Evolutionary conservation across 495 filamentous ascomycete species (phyloP).

Genomic region (Aspergillus diversus): DNA sequence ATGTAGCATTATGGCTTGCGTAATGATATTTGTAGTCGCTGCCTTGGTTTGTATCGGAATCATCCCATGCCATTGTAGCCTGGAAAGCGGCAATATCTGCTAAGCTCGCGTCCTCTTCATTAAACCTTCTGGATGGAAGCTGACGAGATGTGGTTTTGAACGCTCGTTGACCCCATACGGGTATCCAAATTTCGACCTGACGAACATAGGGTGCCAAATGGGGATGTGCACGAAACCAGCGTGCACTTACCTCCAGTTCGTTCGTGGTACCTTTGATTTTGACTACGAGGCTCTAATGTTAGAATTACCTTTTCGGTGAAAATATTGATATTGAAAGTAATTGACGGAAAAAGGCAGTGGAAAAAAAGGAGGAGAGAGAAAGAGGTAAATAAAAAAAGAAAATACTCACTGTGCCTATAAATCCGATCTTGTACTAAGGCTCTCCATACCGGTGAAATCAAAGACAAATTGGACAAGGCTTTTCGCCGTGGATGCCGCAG

Average conservation of each 20-base stretch:
- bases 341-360: no score
- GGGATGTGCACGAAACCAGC: constrained; percentile 60
- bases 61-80: constrained; percentile 36
- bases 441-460: constrained; percentile 65
- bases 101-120: constrained; percentile 32
- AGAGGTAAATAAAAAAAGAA: not conserved
- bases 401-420: constrained; percentile 63
- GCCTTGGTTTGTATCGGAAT: constrained; percentile 34
- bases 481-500: constrained; percentile 69
- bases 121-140: constrained; percentile 42
- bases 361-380: not conserved
- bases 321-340: no score
- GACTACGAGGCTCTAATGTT: constrained; percentile 39
- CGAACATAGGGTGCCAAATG: constrained; percentile 66
- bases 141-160: constrained; percentile 28
- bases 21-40: constrained; percentile 52
- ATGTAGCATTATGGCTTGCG: constrained; percentile 61
- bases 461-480: constrained; percentile 64
- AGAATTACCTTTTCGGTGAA: not conserved
- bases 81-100: constrained; percentile 47
- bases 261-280: constrained; percentile 71
- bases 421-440: constrained; percentile 67
- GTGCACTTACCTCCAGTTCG: constrained; percentile 55
- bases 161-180: constrained; percentile 64
- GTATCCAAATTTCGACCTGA: constrained; percentile 75